Base-by-base conservation (phyloP, 2,329 filamentous ascomycete genomes). In the Diaporthe sp. region DNA sequence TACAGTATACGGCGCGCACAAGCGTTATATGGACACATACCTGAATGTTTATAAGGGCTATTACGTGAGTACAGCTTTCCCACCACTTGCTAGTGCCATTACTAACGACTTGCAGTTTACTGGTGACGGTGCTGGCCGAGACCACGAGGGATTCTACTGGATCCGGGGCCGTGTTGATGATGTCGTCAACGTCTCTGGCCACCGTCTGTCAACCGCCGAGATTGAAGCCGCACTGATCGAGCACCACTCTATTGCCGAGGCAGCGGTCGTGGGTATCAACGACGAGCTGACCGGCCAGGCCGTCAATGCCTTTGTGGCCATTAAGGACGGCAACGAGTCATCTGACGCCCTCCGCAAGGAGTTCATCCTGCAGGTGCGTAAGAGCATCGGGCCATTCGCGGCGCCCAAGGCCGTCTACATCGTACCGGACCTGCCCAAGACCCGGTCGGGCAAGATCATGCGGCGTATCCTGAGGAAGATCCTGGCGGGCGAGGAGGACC, bases 91-190 rank as follows among this genome's bases (percentile, higher is more conserved):
- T 0, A 17, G 13, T 5, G 9, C 19, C 8, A 22, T n/a, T 37
- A 55, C 61, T 69, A n/a, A 72, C 5, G n/a, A 62, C 6, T 74
- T 57, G 15, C 79, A 95, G 93, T 97, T 97, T 87, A 97, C 95
- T 22, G 95, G 95, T 75, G 97, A 99, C 83, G 97, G 97, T 82
- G 97, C 97, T 74, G 97, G 94, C 76, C 94, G 97, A 82, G 97
- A 99, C 84, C 94, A 98, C 86, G 97, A 99, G 81, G 97, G 97
- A 74, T 99, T 98, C 89, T 99, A 98, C 92, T 99, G 97, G 97
- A 99, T 99, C 84, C 95, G 97, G 77, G 97, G 97, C 79, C 95
- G 97, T 85, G 97, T 99, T 72, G 97, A 99, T 83, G 97, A 99
- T 81, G 97, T 99, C 58, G 96, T 99, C 84, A 99, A 99, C 85